A percentile compares a stretch with the other conserved stretches of the same genome.
These are phyloP conservation scores for Trichophyton verrucosum DNA, from an alignment of 2,329 filamentous ascomycete species.

Conservation along the genomic window DNA sequence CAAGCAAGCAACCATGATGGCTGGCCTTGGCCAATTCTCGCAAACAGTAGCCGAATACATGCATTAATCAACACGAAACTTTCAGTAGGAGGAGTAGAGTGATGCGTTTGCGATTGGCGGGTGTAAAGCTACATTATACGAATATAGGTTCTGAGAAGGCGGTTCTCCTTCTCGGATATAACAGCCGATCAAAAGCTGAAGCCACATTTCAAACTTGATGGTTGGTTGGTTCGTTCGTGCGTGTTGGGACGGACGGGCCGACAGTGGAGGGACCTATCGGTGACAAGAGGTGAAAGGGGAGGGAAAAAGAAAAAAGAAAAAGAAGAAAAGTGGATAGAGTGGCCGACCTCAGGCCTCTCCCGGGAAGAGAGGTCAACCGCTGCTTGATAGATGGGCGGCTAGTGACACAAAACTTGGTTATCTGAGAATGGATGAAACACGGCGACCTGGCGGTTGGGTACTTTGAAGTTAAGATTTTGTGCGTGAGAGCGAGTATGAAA, in stretches of 20 bases:
- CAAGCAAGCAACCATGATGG: neutral
- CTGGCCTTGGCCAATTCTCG: neutral
- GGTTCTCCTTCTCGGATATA: too few relatives aligned
- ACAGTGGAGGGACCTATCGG: neutral
- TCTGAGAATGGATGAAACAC: constrained; percentile 3
- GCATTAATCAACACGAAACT: neutral
- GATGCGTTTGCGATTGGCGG: neutral
- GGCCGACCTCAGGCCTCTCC: neutral
- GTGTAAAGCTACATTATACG: too few relatives aligned
- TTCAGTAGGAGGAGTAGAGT: neutral
- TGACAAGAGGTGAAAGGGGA: neutral
- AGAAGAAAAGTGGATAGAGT: neutral
- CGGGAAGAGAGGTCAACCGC: neutral
- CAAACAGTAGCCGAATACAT: neutral
- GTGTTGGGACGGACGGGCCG: neutral
- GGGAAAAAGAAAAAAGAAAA: neutral
- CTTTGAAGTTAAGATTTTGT: neutral
- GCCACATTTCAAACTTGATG: too few relatives aligned
- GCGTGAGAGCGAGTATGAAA: neutral
- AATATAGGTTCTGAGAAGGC: too few relatives aligned
- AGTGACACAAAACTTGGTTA: constrained; percentile 1
- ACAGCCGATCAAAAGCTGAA: too few relatives aligned
- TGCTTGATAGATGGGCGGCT: neutral
- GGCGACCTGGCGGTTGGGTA: neutral
- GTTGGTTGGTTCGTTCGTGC: neutral